Evolutionary conservation across 164 flowering plant genomes (phyloP), one percentile per base, ranked within the genome.

Genomic region (Amborella trichopoda): DNA sequence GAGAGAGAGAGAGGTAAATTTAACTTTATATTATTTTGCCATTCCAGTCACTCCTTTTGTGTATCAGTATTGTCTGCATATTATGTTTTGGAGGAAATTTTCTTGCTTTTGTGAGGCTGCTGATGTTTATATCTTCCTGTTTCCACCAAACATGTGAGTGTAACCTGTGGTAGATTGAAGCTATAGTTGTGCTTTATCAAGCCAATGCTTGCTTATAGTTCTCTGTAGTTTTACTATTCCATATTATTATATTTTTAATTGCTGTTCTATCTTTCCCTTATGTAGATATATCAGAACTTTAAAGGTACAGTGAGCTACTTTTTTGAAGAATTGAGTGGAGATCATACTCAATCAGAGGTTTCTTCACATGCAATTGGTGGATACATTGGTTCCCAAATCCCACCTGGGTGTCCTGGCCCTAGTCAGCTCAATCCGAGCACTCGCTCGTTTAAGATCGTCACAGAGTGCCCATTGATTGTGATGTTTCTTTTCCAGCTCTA

Each of bases 381-480:
- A 24, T 61, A 64, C 62, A 18, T 33, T 55, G 90, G 20, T 18
- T 9, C n/a, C 3, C 41, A 38, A 22, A 38, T 16, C 20, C 41
- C 17, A 18, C 36, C 16, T 9, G 58, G 26, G 2, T 28, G 42
- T 20, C 16, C 42, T 12, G 45, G 43, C 13, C 47, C 58, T 27
- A 83, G 67, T 47, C 82, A 76, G 68, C 83, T 88, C 41, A 93
- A 93, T 58, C 94, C 96, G 4, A 93, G 94, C 46, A 79, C 86
- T 0, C 60, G 91, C 3, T 93, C 96, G 2, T 93, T 93, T 49
- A 93, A 88, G 73, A 72, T 93, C 51, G 86, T 93, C 23, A 84
- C 94, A 0, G 99, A 93, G 84, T 74, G 94, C 50, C 95, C 96
- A 2, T 63, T 93, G 64, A 96, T 93, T 60, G 99, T 88, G 39